phyloP scores from a whole-genome alignment of 192 early-diverging fungal genomes.

The Linnemannia hyalina region DNA sequence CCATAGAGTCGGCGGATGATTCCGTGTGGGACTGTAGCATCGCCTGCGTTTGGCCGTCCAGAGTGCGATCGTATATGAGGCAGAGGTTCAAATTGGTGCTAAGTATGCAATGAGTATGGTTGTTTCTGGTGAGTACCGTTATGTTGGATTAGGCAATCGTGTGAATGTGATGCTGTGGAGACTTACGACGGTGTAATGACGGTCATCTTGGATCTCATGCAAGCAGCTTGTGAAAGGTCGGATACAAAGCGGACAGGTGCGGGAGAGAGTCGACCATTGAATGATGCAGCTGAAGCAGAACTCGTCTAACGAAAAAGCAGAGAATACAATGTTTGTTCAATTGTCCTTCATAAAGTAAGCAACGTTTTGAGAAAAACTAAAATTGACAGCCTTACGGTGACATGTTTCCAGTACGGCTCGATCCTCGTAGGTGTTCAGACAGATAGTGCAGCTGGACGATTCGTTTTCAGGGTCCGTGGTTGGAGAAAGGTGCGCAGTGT shows the following conservation, averaged over 20 bases:
- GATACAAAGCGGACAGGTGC: conserved; percentile 35
- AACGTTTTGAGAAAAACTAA: not conserved
- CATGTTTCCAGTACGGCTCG: conserved; percentile 28
- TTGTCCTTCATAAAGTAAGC: not conserved
- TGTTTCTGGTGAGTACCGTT: not conserved
- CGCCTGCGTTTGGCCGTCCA: not conserved
- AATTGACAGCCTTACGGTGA: conserved; percentile 17
- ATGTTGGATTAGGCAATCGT: not conserved
- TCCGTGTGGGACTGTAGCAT: conserved; percentile 16
- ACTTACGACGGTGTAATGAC: conserved; percentile 21
- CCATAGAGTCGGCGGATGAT: conserved; percentile 36
- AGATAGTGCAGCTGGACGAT: conserved; percentile 24
- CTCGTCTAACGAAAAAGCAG: conserved; percentile 19
- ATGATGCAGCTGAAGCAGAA: conserved; percentile 41
- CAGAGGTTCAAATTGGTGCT: conserved; percentile 36
- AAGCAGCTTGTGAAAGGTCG: conserved; percentile 19
- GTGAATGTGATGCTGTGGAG: too few relatives aligned
- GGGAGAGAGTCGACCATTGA: conserved; percentile 40
- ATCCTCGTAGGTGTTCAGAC: conserved; percentile 28
- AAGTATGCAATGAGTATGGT: not conserved
- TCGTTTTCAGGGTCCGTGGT: not conserved
- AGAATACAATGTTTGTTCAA: not conserved
- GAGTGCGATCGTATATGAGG: not conserved
- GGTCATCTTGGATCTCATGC: conserved; percentile 25
- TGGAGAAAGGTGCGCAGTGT: too few relatives aligned